Percentiles rank a stretch among this genome's conserved stretches.
Evolutionary conservation across 2,329 filamentous ascomycete species (phyloP).

Genomic region (Ophiostoma pallidulum): DNA sequence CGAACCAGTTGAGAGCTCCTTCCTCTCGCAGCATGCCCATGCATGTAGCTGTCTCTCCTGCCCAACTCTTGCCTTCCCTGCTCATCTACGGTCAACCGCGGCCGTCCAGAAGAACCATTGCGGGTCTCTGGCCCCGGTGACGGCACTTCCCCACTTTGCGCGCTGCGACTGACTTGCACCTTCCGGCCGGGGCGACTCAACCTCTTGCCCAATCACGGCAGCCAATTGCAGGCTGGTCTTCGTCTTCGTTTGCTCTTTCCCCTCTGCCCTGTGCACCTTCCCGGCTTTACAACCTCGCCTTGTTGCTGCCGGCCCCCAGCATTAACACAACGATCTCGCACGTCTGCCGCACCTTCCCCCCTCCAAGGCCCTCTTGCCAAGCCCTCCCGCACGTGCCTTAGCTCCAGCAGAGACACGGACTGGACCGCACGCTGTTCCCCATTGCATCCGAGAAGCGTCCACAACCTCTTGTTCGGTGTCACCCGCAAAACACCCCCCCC

Average conservation of each 20-base stretch:
- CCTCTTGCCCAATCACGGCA: slow-evolving; percentile 10
- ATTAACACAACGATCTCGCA: neutral
- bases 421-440: too few species aligned
- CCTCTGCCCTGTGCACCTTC: neutral
- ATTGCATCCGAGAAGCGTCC: neutral
- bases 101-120: neutral
- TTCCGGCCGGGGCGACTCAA: too few species aligned
- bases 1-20: too few species aligned
- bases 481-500: slow-evolving; percentile 1
- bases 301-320: slow-evolving; percentile 1
- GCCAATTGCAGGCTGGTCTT: slow-evolving; percentile 2
- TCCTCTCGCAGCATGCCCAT: too few species aligned
- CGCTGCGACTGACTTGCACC: too few species aligned
- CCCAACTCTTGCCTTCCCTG: too few species aligned
- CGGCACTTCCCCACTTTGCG: slow-evolving; percentile 2
- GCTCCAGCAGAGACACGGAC: too few species aligned
- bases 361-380: neutral
- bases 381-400: too few species aligned
- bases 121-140: neutral
- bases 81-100: too few species aligned
- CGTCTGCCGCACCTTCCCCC: slow-evolving; percentile 4
- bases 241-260: neutral
- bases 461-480: slow-evolving; percentile 2
- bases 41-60: too few species aligned
- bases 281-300: neutral